These are phyloP conservation scores for Daedaleopsis sinensis DNA, from an alignment of 768 basidiomycete species.

Conservation along the genomic window DNA sequence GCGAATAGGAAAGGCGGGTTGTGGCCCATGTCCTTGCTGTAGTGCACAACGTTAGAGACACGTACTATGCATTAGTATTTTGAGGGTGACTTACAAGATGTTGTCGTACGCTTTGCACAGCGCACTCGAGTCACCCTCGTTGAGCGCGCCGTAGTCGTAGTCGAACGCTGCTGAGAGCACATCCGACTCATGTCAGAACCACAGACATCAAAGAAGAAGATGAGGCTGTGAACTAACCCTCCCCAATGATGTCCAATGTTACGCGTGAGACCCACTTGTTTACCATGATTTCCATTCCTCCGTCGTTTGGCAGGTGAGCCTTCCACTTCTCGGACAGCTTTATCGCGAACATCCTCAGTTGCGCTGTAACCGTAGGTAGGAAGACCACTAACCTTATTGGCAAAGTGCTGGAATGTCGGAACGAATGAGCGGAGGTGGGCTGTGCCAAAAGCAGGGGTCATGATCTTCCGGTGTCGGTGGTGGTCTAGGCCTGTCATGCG, in stretches of 20 bases:
- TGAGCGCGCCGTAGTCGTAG: slow-evolving; percentile 19
- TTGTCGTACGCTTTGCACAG: slow-evolving; percentile 20
- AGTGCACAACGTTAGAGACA: background rate
- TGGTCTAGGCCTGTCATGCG: slow-evolving; percentile 15
- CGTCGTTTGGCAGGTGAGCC: slow-evolving; percentile 6
- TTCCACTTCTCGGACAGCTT: slow-evolving; percentile 28
- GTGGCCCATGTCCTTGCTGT: slow-evolving; percentile 8
- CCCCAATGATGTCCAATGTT: slow-evolving; percentile 28
- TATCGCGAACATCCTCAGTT: background rate
- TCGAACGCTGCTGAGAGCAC: slow-evolving; percentile 23
- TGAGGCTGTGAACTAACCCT: slow-evolving; percentile 8
- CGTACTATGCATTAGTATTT: no score
- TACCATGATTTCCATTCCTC: slow-evolving; percentile 3
- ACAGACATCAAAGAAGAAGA: background rate
- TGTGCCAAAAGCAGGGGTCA: slow-evolving; percentile 23
- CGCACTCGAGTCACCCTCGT: slow-evolving; percentile 3
- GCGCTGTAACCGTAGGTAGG: no score
- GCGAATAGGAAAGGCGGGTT: slow-evolving; percentile 8
- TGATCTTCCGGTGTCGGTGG: slow-evolving; percentile 25
- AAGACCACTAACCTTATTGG: slow-evolving; percentile 13
- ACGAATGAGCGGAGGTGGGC: slow-evolving; percentile 23
- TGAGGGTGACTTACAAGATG: slow-evolving; percentile 15
- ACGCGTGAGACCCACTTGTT: slow-evolving; percentile 21
- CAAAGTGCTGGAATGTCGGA: slow-evolving; percentile 21
- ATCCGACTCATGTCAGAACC: background rate